A percentile compares a stretch with the other conserved stretches of the same genome.
Evolutionary conservation across 1,284 basidiomycete genomes (phyloP).

Genomic region (Cutaneotrichosporon arboriforme): DNA sequence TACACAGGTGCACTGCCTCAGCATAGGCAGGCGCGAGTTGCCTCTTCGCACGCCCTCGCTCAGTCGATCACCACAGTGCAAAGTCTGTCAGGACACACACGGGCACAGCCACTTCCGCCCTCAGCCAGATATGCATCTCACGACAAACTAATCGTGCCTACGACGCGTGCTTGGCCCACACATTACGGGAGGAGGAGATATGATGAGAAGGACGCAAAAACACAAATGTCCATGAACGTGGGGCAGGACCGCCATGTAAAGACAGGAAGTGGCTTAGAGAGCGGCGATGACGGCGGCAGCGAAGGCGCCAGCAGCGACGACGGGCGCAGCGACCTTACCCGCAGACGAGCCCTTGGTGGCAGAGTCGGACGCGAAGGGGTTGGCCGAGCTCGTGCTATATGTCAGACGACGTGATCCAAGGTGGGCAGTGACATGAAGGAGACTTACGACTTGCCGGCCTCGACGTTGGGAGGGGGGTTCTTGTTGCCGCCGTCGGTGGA

Average conservation of each 20-base stretch:
- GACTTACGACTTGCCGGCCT: neutral
- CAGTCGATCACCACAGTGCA: too few relatives aligned
- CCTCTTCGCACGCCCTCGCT: too few relatives aligned
- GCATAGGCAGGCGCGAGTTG: too few relatives aligned
- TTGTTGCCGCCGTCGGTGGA: slow-evolving; percentile 12
- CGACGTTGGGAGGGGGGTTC: slow-evolving; percentile 14
- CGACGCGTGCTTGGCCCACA: neutral
- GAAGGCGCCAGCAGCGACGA: slow-evolving; percentile 14
- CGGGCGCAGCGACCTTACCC: slow-evolving; percentile 1
- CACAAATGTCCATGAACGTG: neutral
- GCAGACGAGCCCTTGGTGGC: neutral
- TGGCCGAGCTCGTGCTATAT: slow-evolving; percentile 2
- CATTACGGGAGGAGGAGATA: neutral
- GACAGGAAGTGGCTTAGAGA: too few relatives aligned
- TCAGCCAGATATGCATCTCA: slow-evolving; percentile 1
- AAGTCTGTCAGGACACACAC: too few relatives aligned
- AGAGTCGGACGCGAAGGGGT: slow-evolving; percentile 14
- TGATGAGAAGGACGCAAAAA: neutral
- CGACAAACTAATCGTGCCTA: neutral
- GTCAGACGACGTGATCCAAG: neutral
- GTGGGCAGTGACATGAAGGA: neutral
- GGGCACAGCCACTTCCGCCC: neutral
- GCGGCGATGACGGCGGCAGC: slow-evolving; percentile 14
- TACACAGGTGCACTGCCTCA: too few relatives aligned
- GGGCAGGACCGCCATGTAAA: neutral